These are phyloP conservation scores for Luzula sylvatica DNA, from an alignment of 176 grass and related monocot genomes.

Conservation along the genomic window DNA sequence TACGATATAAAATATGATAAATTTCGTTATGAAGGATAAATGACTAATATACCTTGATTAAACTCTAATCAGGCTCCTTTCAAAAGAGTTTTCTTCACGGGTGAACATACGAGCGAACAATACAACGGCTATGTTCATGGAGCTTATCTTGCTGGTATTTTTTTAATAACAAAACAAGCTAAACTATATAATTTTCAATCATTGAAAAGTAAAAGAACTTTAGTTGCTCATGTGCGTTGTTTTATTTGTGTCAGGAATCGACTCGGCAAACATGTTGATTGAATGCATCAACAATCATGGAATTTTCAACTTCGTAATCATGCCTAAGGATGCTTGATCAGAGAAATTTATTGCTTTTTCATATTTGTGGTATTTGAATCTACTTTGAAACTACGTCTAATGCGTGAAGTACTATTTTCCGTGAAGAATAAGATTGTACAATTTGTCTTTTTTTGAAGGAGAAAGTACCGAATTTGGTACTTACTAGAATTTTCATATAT, in stretches of 20 bases:
- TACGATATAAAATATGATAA: no score
- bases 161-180: background rate
- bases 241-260: slow-evolving; percentile 24
- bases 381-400: no score
- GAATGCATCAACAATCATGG: slow-evolving; percentile 22
- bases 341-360: no score
- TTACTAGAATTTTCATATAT: no score
- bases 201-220: background rate
- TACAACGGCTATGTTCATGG: slow-evolving; percentile 59
- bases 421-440: no score
- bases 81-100: slow-evolving; percentile 50
- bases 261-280: slow-evolving; percentile 39
- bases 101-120: slow-evolving; percentile 43
- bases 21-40: no score
- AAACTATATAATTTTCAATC: background rate
- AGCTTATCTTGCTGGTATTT: slow-evolving; percentile 39
- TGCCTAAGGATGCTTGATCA: slow-evolving; percentile 20
- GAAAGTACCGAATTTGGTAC: no score
- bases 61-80: slow-evolving; percentile 31
- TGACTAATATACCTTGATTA: no score
- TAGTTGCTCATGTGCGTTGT: background rate
- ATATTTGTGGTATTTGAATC: no score
- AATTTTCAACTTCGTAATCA: slow-evolving; percentile 28
- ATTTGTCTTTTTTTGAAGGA: no score
- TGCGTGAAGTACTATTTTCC: no score